Evolutionary conservation across 164 flowering plant genomes (phyloP), one percentile per base, ranked within the genome.

Genomic region (Vitis rotundifolia): DNA sequence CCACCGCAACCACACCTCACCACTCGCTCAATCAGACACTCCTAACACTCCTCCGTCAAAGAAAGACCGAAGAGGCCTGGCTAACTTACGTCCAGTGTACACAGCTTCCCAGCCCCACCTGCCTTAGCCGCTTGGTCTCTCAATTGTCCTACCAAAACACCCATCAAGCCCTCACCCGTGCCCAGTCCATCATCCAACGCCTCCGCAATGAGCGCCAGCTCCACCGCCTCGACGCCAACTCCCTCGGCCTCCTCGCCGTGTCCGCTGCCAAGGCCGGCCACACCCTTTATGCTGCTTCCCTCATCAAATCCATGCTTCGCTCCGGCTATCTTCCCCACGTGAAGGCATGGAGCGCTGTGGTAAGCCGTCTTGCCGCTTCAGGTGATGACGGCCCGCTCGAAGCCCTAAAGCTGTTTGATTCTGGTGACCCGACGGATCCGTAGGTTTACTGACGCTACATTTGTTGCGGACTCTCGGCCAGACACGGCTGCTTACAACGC

Each of bases 271-370:
- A 89, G 61, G 75, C 85, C 9, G 97, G 92, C 28, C 87, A 88
- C 64, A 78, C 82, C n/a, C 84, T 77, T 13, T 93, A 89, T 68
- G 93, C 98, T n/a, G 19, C 81, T 14, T 88, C 97, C 44, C 61
- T 95, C 37, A 64, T 95, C 68, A 87, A 86, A 73, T 93, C 97
- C 78, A 95, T 95, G 99, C 93, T 95, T 26, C 81, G 85, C 10
- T 87, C 97, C 16, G 87, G 89, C 13, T 90, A 91, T 71, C 86
- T 95, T 1, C 99, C 98, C 37, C 96, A 95, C 73, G 95, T 93
- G 70, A 95, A 93, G 75, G 97, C 99, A 0, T 95, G 99, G 99
- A 91, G 97, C 59, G 92, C 98, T 26, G 97, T 90, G 18, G 89
- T 90, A 8, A 86, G 91, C 74, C 86, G 92, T 22, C 93, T 95